Conservation (phyloP, 208 protist genomes). For the Vickermania ingenoplastis region DNA sequence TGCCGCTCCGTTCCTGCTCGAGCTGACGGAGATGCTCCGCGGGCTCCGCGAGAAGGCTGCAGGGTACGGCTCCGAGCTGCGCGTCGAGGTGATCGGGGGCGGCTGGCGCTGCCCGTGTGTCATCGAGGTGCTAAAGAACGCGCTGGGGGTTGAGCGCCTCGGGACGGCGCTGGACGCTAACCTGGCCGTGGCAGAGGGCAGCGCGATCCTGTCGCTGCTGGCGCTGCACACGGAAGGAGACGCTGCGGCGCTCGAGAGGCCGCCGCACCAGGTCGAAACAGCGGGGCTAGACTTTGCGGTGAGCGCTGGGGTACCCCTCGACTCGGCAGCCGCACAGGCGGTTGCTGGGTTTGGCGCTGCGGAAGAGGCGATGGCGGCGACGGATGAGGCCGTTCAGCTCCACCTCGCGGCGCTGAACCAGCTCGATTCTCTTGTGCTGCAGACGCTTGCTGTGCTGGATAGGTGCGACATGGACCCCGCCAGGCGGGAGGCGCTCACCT, state of each 20-base stretch:
- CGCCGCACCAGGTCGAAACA: slow-evolving; percentile 28
- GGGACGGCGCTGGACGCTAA: slow-evolving; percentile 54
- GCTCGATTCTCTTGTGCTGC: slow-evolving; percentile 51
- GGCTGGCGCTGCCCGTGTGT: slow-evolving; percentile 62
- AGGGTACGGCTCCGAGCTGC: slow-evolving; percentile 10
- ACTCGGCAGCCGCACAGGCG: slow-evolving; percentile 9
- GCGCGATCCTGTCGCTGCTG: slow-evolving; percentile 27
- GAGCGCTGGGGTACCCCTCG: slow-evolving; percentile 13
- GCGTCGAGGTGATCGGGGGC: slow-evolving; percentile 64
- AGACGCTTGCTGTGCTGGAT: slow-evolving; percentile 29
- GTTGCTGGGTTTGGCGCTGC: slow-evolving; percentile 20
- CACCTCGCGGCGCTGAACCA: slow-evolving; percentile 43
- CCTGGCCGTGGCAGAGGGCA: slow-evolving; percentile 52
- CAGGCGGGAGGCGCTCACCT: slow-evolving; percentile 11
- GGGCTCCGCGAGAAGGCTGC: slow-evolving; percentile 10
- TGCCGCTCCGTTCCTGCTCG: slow-evolving; percentile 18
- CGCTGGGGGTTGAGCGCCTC: slow-evolving; percentile 25
- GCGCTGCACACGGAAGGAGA: not conserved
- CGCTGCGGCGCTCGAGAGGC: slow-evolving; percentile 1
- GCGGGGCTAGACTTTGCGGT: slow-evolving; percentile 22
- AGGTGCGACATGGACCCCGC: slow-evolving; percentile 15
- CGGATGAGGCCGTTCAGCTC: slow-evolving; percentile 33
- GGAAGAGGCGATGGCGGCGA: slow-evolving; percentile 23
- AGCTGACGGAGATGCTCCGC: slow-evolving; percentile 25
- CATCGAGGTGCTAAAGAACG: slow-evolving; percentile 26